phyloP scores from a whole-genome alignment of 768 basidiomycete species.

The Hygrophorus pudorinus region DNA sequence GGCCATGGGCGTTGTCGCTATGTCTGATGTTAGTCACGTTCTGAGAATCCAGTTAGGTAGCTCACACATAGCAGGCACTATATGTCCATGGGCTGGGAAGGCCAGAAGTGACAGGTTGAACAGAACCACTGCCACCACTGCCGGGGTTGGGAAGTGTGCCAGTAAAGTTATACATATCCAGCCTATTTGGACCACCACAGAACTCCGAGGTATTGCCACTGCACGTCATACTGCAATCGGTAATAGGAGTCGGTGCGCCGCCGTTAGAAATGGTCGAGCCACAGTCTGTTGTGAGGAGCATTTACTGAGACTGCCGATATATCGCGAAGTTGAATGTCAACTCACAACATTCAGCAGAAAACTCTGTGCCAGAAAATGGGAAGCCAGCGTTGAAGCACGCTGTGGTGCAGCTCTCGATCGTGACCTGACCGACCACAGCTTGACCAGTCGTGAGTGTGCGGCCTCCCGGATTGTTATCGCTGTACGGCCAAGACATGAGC shows the following conservation, averaged over 20 bases:
- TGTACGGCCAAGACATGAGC: constrained; percentile 22
- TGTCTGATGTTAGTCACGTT: constrained; percentile 7
- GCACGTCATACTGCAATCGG: constrained; percentile 61
- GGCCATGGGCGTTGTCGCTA: constrained; percentile 56
- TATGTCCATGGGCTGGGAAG: constrained; percentile 53
- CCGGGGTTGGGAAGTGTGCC: constrained; percentile 42
- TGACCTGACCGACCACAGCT: constrained; percentile 32
- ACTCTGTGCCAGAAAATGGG: constrained; percentile 29
- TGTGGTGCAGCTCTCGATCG: constrained; percentile 46
- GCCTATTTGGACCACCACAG: constrained; percentile 62
- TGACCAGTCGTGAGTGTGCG: constrained; percentile 30
- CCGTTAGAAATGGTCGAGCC: constrained; percentile 34
- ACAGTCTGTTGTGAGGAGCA: constrained; percentile 31
- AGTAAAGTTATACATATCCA: constrained; percentile 65
- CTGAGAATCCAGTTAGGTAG: constrained; percentile 5
- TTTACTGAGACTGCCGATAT: constrained; percentile 2
- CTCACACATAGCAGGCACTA: constrained; percentile 56
- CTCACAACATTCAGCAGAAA: constrained; percentile 39
- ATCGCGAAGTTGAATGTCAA: constrained; percentile 21
- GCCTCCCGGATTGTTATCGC: constrained; percentile 32
- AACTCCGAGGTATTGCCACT: constrained; percentile 51
- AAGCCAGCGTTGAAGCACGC: constrained; percentile 50
- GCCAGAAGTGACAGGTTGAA: constrained; percentile 37
- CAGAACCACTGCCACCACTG: constrained; percentile 22
- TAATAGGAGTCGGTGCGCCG: constrained; percentile 33